Conservation (phyloP, 2,329 filamentous ascomycete species). For the Pseudogymnoascus verrucosus region DNA sequence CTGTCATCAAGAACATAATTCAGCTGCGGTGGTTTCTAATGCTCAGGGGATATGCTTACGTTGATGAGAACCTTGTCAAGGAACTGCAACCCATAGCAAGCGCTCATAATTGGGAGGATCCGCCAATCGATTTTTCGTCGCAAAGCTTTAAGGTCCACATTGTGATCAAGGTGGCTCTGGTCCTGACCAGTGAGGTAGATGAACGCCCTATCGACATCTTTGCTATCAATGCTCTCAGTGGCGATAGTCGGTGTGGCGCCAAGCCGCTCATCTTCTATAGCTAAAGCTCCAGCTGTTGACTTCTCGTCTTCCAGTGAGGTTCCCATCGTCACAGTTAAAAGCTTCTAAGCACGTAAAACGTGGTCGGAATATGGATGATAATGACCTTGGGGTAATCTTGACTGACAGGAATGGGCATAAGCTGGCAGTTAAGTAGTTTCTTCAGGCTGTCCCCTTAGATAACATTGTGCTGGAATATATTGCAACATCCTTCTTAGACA, state of each 20-base stretch:
- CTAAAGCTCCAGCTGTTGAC: not conserved
- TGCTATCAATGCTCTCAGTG: not conserved
- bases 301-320: not conserved
- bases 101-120: constrained; percentile 54
- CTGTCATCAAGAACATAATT: constrained; percentile 27
- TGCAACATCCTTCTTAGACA: not conserved
- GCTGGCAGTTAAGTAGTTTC: not conserved
- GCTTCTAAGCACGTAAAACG: not conserved
- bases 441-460: not conserved
- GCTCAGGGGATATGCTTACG: constrained; percentile 31
- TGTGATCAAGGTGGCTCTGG: constrained; percentile 28
- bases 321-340: not conserved
- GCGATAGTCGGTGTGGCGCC: not conserved
- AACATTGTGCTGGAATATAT: not conserved
- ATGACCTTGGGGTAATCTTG: not conserved
- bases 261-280: not conserved
- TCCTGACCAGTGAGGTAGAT: constrained; percentile 29
- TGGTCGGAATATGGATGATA: not conserved
- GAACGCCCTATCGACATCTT: constrained; percentile 37
- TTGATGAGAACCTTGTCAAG: constrained; percentile 58
- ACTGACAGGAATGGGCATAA: not conserved
- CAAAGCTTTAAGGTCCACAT: constrained; percentile 37
- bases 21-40: not conserved
- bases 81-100: constrained; percentile 54
- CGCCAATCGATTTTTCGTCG: constrained; percentile 49